Percentiles rank a stretch among this genome's conserved stretches.
Evolutionary conservation across 2,329 filamentous ascomycete genomes (phyloP).

Genomic region (Botrytis porri): DNA sequence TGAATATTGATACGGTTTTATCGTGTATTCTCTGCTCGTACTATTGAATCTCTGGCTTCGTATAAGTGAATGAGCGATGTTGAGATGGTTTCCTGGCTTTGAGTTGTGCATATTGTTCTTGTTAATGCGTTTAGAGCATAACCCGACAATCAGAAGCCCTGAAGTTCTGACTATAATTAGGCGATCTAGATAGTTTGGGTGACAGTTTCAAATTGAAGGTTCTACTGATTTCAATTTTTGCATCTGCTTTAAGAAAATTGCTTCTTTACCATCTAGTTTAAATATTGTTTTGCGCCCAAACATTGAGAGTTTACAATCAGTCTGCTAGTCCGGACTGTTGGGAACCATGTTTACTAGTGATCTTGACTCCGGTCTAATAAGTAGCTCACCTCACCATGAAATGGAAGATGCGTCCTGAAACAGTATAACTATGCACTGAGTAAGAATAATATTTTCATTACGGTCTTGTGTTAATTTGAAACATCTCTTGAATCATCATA

Average conservation of each 20-base stretch:
- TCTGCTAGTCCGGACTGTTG: not conserved
- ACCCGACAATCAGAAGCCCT: too few species aligned
- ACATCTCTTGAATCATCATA: not conserved
- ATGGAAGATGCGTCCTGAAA: not conserved
- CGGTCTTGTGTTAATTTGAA: not conserved
- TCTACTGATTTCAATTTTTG: not conserved
- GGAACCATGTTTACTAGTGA: not conserved
- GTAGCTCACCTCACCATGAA: not conserved
- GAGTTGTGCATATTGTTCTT: not conserved
- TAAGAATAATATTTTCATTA: not conserved
- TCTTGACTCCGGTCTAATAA: not conserved
- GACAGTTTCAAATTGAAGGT: not conserved
- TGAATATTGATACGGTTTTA: not conserved
- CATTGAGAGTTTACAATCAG: not conserved
- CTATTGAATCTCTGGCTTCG: too few species aligned
- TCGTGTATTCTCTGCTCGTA: accelerated
- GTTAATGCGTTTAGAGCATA: not conserved
- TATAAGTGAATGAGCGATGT: not conserved
- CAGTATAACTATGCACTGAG: not conserved
- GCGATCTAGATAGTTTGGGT: not conserved
- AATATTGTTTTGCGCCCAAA: not conserved
- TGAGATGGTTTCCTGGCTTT: not conserved
- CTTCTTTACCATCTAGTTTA: not conserved
- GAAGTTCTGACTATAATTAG: too few species aligned
- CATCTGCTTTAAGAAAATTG: not conserved